A percentile compares a stretch with the other conserved stretches of the same genome.
phyloP scores from a whole-genome alignment of 345 rosid genomes.

The Aquilaria yunnanensis region DNA sequence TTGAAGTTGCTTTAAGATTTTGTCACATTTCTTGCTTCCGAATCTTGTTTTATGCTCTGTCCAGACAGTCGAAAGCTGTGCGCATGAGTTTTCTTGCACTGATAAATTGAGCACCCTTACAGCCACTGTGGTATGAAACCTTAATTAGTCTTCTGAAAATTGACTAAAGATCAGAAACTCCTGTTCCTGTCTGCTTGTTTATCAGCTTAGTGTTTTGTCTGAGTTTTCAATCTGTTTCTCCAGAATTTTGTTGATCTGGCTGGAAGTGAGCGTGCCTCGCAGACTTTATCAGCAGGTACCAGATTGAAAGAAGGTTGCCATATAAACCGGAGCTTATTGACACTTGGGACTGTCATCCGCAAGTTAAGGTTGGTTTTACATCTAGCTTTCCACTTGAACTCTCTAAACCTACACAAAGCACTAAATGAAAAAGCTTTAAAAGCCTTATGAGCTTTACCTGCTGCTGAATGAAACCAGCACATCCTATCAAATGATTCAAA shows the following conservation, averaged over 20 bases:
- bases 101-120: constrained; percentile 66
- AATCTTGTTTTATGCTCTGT: constrained; percentile 4
- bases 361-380: constrained; percentile 60
- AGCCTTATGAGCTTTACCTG: too few species aligned
- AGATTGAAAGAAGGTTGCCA: constrained; percentile 96
- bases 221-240: constrained; percentile 13
- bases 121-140: constrained; percentile 61
- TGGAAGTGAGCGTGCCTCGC: constrained; percentile 98
- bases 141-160: constrained; percentile 2
- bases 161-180: background rate
- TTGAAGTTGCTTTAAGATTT: background rate
- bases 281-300: constrained; percentile 75
- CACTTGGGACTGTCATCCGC: constrained; percentile 91
- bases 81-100: constrained; percentile 53
- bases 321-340: constrained; percentile 86
- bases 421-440: too few species aligned
- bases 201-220: too few species aligned
- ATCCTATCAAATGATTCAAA: background rate
- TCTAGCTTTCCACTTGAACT: constrained; percentile 11
- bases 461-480: too few species aligned
- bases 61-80: constrained; percentile 83
- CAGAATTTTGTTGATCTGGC: constrained; percentile 94
- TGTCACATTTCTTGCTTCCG: constrained; percentile 4
- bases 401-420: too few species aligned
- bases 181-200: too few species aligned